Evolutionary conservation across 257 asterid genomes (phyloP).

Genomic region (Oldenlandia corymbosa): DNA sequence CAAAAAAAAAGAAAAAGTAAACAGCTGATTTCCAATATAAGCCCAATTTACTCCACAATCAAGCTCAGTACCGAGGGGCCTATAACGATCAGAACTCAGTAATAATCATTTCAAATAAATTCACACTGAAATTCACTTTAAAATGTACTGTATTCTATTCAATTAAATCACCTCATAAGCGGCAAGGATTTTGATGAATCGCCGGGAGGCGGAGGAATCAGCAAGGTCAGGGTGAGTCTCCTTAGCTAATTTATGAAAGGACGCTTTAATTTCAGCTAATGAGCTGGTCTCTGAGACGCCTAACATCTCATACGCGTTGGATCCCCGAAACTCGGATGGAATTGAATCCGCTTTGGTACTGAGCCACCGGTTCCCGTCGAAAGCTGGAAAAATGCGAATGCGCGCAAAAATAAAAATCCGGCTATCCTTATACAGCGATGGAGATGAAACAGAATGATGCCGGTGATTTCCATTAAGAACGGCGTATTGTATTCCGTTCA

Average conservation of each 20-base stretch:
- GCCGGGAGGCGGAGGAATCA: conserved; percentile 44
- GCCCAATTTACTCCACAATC: background rate
- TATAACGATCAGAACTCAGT: background rate
- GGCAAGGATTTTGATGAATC: conserved; percentile 71
- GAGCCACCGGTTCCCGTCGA: conserved; percentile 40
- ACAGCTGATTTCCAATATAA: too few species aligned
- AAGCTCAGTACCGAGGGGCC: background rate
- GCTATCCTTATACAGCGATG: conserved; percentile 3
- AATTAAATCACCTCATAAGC: conserved; percentile 69
- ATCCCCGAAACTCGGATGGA: conserved; percentile 55
- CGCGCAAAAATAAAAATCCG: conserved; percentile 1
- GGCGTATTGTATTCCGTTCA: conserved; percentile 23
- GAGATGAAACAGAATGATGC: conserved; percentile 24
- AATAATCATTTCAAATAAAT: background rate
- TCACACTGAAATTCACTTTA: background rate
- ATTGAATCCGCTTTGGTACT: conserved; percentile 43
- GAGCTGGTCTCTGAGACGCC: conserved; percentile 73
- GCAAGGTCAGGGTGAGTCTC: conserved; percentile 89
- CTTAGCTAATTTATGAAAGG: conserved; percentile 81
- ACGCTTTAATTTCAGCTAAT: conserved; percentile 60
- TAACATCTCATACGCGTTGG: conserved; percentile 68
- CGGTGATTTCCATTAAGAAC: conserved; percentile 24
- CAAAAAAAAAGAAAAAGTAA: too few species aligned
- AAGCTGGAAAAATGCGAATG: conserved; percentile 13
- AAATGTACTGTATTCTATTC: too few species aligned